Evolutionary conservation across 305 asterid species (phyloP), one percentile per base, ranked within the genome.

Genomic region (Fraxinus baroniana): DNA sequence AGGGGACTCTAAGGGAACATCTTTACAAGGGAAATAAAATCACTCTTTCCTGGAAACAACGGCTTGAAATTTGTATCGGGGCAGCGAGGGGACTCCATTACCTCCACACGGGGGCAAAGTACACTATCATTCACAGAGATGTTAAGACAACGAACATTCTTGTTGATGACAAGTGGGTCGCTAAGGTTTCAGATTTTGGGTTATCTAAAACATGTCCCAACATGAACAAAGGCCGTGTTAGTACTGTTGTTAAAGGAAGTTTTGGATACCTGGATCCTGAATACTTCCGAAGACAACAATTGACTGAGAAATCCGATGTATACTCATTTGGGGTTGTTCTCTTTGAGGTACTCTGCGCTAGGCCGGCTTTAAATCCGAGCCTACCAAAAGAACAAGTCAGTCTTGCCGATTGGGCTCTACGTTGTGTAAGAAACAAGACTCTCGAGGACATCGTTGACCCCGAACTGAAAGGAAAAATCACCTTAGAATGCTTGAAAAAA

Each of bases 101-200:
- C 79, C 95, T 94, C 79, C 98, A 92, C 86, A 94, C 97, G 0
- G 98, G 97, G 2, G 94, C 95, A 15, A 94, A 87, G 85, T 92
- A 93, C 88, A 94, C 97, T 33, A 93, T 93, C 83, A 94, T 94
- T 22, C 98, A 93, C 62, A 81, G 98, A 10, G 97, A 94, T 74
- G 98, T 94, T 55, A 93, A 94, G 86, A 94, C 98, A 2, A 94
- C 98, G 6, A 94, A 93, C 83, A 94, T 94, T 39, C 94, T 93
- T 26, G 76, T 93, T 3, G 97, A 93, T 28, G 98, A 94, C 9
- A 93, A 93, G 30, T 95, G 98, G 98, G 98, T 92, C 0, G 96
- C 98, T 3, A 95, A 95, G 89, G 97, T 95, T 18, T 95, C 98
- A 0, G 98, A 95, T 84, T 95, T 95, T 17, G 98, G 98, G 75